These are phyloP conservation scores for Brachypodium distachyon DNA, from an alignment of 202 grass and related monocot genomes.

Conservation along the genomic window DNA sequence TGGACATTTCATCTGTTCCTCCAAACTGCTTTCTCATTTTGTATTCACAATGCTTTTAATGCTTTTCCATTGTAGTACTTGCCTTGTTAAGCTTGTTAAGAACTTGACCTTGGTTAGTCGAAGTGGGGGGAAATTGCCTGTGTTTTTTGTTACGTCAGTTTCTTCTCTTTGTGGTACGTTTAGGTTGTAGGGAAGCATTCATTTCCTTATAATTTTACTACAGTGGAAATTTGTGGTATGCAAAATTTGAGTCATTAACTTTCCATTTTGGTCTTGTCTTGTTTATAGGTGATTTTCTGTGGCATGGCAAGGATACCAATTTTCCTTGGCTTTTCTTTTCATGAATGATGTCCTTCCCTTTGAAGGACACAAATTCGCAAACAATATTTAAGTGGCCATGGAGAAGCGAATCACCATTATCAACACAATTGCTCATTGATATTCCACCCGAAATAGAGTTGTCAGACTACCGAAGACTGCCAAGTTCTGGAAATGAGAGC, in stretches of 20 bases:
- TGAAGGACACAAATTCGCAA: slow-evolving; percentile 33
- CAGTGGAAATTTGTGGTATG: background rate
- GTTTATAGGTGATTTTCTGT: slow-evolving; percentile 16
- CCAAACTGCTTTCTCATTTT: background rate
- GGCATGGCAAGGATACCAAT: slow-evolving; percentile 46
- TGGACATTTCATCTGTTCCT: background rate
- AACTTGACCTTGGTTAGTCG: background rate
- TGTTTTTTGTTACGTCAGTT: background rate
- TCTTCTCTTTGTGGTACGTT: background rate
- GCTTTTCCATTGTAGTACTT: background rate
- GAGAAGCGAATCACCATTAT: slow-evolving; percentile 50
- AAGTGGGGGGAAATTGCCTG: background rate
- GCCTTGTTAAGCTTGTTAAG: background rate
- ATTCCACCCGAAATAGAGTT: slow-evolving; percentile 76
- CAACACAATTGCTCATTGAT: slow-evolving; percentile 47
- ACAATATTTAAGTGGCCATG: slow-evolving; percentile 46
- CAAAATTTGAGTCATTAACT: slow-evolving; percentile 1
- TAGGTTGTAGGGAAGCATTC: background rate
- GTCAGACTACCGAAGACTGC: slow-evolving; percentile 62
- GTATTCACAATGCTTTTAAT: background rate
- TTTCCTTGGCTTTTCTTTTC: slow-evolving; percentile 8
- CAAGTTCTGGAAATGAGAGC: slow-evolving; percentile 55
- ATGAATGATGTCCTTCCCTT: slow-evolving; percentile 56
- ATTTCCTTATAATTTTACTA: background rate
- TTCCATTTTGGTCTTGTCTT: slow-evolving; percentile 4